phyloP scores from a whole-genome alignment of 2,329 filamentous ascomycete species.

The Penicillium sp. region DNA sequence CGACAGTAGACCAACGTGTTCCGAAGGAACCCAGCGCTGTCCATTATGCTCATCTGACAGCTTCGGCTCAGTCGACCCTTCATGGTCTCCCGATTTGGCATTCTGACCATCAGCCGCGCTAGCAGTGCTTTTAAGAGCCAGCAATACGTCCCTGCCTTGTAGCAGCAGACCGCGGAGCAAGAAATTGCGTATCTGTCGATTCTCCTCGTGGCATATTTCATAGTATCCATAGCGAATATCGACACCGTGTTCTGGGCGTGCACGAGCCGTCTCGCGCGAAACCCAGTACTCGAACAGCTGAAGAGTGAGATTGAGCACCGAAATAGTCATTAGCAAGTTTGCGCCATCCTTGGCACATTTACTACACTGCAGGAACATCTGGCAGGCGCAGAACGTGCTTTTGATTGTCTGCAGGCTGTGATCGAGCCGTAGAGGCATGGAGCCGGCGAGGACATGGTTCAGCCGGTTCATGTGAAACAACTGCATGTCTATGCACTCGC shows the following conservation, averaged over 20 bases:
- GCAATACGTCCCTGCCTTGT: conserved; percentile 29
- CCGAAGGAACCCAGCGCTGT: conserved; percentile 12
- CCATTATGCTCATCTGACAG: conserved; percentile 3
- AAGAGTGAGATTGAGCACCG: conserved; percentile 30
- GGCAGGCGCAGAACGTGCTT: conserved; percentile 30
- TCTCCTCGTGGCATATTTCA: conserved; percentile 29
- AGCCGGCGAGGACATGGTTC: conserved; percentile 28
- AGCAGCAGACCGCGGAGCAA: conserved; percentile 28
- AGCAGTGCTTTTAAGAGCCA: conserved; percentile 22
- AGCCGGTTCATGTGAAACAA: conserved; percentile 32
- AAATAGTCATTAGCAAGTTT: conserved; percentile 30
- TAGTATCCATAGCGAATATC: conserved; percentile 33
- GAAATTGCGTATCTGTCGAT: conserved; percentile 28
- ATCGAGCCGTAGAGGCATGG: conserved; percentile 31
- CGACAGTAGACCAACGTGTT: conserved; percentile 6
- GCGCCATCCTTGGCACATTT: conserved; percentile 31
- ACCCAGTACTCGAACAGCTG: conserved; percentile 34
- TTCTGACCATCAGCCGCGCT: conserved; percentile 7
- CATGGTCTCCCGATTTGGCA: conserved; percentile 13
- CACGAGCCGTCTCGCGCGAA: conserved; percentile 22
- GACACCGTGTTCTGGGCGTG: conserved; percentile 14
- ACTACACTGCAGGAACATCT: conserved; percentile 30
- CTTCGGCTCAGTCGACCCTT: conserved; percentile 6
- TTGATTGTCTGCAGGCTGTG: conserved; percentile 33
- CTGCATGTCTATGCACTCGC: conserved; percentile 33